A percentile compares a stretch with the other conserved stretches of the same genome.
These are phyloP conservation scores for Geotrichum cucujoidarum DNA, from an alignment of 1,139 yeast species.

Conservation along the genomic window DNA sequence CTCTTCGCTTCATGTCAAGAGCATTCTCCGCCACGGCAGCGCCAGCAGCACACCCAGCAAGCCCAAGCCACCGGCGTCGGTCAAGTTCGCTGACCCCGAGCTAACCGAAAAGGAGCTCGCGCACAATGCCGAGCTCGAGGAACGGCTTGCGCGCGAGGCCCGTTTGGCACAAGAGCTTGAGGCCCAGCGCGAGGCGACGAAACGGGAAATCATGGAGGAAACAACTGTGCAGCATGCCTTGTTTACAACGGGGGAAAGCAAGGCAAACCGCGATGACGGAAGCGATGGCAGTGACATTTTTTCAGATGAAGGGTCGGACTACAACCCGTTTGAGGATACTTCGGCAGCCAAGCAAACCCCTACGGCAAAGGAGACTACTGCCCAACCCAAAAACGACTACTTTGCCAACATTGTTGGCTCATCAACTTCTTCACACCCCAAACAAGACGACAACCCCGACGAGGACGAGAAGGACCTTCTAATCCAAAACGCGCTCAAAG, in stretches of 20 bases:
- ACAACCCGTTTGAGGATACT: neutral
- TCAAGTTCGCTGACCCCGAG: neutral
- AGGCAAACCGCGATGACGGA: too few relatives aligned
- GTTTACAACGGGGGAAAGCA: neutral
- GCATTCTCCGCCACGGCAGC: neutral
- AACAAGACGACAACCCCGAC: neutral
- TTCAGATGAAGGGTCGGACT: conserved; percentile 3
- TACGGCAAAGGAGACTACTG: neutral
- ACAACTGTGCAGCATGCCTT: neutral
- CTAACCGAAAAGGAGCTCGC: neutral
- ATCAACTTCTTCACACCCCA: neutral
- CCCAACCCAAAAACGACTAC: neutral
- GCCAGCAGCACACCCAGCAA: neutral
- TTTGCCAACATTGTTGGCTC: conserved; percentile 1
- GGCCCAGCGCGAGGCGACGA: neutral
- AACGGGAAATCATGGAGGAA: neutral
- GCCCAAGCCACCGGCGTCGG: neutral
- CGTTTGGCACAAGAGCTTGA: neutral
- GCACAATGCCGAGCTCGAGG: neutral
- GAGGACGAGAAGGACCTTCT: neutral
- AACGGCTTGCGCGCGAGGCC: neutral
- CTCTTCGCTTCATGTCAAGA: too few relatives aligned
- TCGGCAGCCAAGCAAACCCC: neutral
- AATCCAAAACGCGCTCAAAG: neutral
- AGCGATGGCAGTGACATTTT: conserved; percentile 1